A percentile compares a stretch with the other conserved stretches of the same genome.
Evolutionary conservation across 345 rosid species (phyloP).

Genomic region (Lagerstroemia speciosa): DNA sequence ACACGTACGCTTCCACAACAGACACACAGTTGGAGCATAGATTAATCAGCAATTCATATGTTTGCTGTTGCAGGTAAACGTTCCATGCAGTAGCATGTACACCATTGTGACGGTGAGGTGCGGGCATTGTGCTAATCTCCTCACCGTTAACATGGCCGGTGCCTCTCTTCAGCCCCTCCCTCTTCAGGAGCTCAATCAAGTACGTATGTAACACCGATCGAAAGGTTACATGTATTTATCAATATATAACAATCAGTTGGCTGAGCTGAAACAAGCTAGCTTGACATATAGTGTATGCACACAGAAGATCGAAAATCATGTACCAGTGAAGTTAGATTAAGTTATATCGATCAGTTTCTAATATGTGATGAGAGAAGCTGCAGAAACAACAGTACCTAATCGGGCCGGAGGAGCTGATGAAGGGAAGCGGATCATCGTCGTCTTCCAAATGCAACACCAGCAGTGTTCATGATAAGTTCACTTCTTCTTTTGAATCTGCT

Average conservation of each 20-base stretch:
- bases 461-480: slow-evolving; percentile 24
- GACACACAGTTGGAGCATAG: no score
- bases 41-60: no score
- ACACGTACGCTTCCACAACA: no score
- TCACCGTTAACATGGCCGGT: slow-evolving; percentile 74
- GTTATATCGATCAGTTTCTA: no score
- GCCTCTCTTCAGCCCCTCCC: slow-evolving; percentile 47
- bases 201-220: slow-evolving; percentile 10
- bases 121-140: slow-evolving; percentile 86
- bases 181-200: slow-evolving; percentile 41
- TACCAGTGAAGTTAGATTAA: no score
- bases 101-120: slow-evolving; percentile 87
- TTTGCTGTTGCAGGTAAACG: slow-evolving; percentile 63
- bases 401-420: slow-evolving; percentile 38
- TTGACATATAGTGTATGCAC: no score
- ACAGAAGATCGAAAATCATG: no score
- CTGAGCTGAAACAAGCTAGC: no score
- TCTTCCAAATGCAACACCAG: slow-evolving; percentile 38
- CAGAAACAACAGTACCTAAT: slow-evolving; percentile 48
- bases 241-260: no score
- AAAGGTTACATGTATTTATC: not conserved
- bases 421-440: slow-evolving; percentile 59
- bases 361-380: slow-evolving; percentile 19
- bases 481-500: slow-evolving; percentile 37
- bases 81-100: slow-evolving; percentile 62